phyloP scores from a whole-genome alignment of 352 stramenopile species.

The Globisporangium middletonii region DNA sequence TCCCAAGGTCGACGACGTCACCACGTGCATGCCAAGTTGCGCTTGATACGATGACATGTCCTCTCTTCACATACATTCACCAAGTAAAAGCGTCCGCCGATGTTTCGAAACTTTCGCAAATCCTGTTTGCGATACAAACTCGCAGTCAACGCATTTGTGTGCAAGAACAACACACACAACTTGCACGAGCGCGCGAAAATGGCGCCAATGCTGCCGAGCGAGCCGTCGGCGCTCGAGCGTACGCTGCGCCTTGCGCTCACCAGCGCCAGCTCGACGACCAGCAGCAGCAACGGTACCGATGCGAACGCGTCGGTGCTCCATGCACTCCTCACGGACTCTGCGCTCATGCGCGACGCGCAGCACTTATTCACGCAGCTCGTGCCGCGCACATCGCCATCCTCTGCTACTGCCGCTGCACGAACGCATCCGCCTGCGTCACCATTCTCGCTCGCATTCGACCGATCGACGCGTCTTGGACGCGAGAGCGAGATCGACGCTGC shows the following conservation, averaged over 20 bases:
- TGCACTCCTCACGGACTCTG: slow-evolving; percentile 9
- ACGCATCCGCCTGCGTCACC: slow-evolving; percentile 3
- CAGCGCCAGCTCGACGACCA: background rate
- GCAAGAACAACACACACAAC: background rate
- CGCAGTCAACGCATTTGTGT: background rate
- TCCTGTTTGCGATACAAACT: background rate
- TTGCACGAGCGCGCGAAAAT: slow-evolving; percentile 10
- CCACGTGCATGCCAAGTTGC: too few relatives aligned
- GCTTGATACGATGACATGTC: too few relatives aligned
- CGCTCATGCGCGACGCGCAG: slow-evolving; percentile 26
- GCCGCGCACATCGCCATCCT: slow-evolving; percentile 8
- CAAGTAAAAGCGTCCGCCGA: too few relatives aligned
- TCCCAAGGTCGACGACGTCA: too few relatives aligned
- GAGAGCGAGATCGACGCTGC: slow-evolving; percentile 5
- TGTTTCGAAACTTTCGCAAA: too few relatives aligned
- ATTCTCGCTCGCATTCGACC: slow-evolving; percentile 5
- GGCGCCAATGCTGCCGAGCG: slow-evolving; percentile 1
- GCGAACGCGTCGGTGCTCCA: background rate
- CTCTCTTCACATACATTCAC: too few relatives aligned
- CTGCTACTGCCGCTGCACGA: background rate
- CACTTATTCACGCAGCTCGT: slow-evolving; percentile 38
- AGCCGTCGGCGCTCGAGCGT: slow-evolving; percentile 2
- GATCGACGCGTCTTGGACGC: background rate
- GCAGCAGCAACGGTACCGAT: background rate
- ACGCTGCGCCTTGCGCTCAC: slow-evolving; percentile 2